Evolutionary conservation across 495 filamentous ascomycete genomes (phyloP).

Genomic region (Podospora pseudopauciseta): DNA sequence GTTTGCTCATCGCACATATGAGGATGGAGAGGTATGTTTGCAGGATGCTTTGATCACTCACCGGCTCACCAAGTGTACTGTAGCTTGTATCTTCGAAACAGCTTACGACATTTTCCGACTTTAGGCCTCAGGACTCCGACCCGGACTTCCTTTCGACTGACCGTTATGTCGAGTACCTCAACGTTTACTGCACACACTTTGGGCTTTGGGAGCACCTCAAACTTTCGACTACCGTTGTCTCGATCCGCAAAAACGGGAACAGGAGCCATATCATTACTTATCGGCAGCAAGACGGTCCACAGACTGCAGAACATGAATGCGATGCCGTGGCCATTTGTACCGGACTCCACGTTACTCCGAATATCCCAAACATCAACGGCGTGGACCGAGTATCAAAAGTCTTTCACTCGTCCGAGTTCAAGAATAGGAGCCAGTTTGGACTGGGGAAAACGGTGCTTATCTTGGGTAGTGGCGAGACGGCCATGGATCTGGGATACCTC

Average conservation of each 20-base stretch:
- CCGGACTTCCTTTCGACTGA: conserved; percentile 37
- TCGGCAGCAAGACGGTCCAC: too few species aligned
- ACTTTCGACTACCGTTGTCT: conserved; percentile 31
- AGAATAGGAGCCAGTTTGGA: conserved; percentile 37
- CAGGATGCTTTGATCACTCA: not conserved
- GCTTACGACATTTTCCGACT: conserved; percentile 44
- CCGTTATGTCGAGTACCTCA: conserved; percentile 36
- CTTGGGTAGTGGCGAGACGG: conserved; percentile 45
- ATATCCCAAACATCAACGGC: conserved; percentile 38
- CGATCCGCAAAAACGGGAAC: conserved; percentile 19
- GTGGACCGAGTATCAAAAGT: conserved; percentile 37
- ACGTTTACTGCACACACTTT: conserved; percentile 41
- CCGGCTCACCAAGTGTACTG: too few species aligned
- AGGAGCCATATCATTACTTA: conserved; percentile 22
- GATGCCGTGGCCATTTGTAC: conserved; percentile 38
- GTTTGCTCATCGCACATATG: conserved; percentile 34
- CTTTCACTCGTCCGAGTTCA: conserved; percentile 45
- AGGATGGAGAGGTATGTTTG: conserved; percentile 33
- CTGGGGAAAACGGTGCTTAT: conserved; percentile 39
- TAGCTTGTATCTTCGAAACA: conserved; percentile 43
- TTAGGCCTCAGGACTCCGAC: conserved; percentile 26
- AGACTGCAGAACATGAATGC: conserved; percentile 28
- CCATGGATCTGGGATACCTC: conserved; percentile 40
- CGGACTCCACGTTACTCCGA: conserved; percentile 26
- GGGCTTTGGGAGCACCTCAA: conserved; percentile 38